Conservation (phyloP, 495 filamentous ascomycete species). For the Hypoxylon fragiforme region DNA sequence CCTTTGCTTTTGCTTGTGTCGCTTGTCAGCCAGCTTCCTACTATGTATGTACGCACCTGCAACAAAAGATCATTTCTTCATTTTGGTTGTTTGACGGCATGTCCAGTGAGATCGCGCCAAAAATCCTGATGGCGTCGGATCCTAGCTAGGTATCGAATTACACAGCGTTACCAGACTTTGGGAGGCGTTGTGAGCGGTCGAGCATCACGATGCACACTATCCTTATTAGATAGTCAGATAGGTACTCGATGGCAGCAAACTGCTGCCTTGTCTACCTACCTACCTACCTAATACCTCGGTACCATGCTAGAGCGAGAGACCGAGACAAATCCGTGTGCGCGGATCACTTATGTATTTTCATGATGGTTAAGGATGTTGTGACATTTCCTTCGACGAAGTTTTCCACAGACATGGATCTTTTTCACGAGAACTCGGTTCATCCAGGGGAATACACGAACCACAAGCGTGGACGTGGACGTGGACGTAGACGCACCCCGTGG, state of each 20-base stretch:
- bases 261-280: constrained; percentile 4
- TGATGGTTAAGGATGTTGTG: constrained; percentile 21
- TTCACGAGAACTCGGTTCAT: constrained; percentile 18
- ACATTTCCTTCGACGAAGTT: constrained; percentile 13
- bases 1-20: constrained; percentile 9
- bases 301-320: constrained; percentile 16
- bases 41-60: constrained; percentile 7
- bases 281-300: too few relatives aligned
- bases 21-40: constrained; percentile 15
- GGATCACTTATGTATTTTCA: constrained; percentile 11
- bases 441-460: constrained; percentile 32
- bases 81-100: constrained; percentile 14
- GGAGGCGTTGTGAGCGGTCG: constrained; percentile 2
- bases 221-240: constrained; percentile 8
- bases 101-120: constrained; percentile 26
- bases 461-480: constrained; percentile 28
- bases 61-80: constrained; percentile 10
- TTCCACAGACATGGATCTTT: constrained; percentile 26
- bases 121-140: constrained; percentile 28
- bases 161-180: constrained; percentile 12
- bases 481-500: constrained; percentile 30
- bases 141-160: constrained; percentile 28
- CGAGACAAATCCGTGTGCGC: constrained; percentile 7
- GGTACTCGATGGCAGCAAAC: constrained; percentile 10
- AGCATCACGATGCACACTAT: constrained; percentile 16